Base-by-base conservation (phyloP, 176 grass and related monocot species). In the Musa beccarii region DNA sequence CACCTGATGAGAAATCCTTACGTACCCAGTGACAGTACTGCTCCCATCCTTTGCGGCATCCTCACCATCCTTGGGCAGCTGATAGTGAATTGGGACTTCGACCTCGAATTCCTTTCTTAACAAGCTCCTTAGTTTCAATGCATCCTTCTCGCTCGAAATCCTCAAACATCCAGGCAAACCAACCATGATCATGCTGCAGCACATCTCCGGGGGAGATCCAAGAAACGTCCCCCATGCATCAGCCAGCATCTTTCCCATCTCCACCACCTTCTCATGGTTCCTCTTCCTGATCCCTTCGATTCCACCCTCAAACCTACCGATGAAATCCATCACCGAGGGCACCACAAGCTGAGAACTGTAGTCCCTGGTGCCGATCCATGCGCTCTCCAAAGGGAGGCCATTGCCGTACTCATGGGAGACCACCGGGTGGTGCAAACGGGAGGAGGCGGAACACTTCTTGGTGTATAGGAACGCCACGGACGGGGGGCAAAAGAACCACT, bases 401-500 rank as follows among this genome's bases (percentile, higher is more conserved):
- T 99, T 99, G 2, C 90, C 91, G 19, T 99, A 92, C 63, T 99
- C 91, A 2, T 89, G 86, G 1, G 95, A 99, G 49, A 99, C 91
- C 11, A 99, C 95, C 24, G 95, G 95, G 52, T 99, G 95, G 77
- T 99, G 88, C 79, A 99, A 84, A 72, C 88, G 69, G 59, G 78
- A 57, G 10, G 75, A 68, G 23, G 79, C 43, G 0, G 80, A 69
- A 17, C 53, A 76, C 20, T 83, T 87, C 52, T 86, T 89, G 55
- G 86, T 87, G 74, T 99, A 85, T 57, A 99, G 69, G 71, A 99
- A 99, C 0, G 95, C 95, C 25, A 92, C 90, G 0, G 91, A 89
- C 11, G 95, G 88, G 1, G 90, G 95, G 67, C 95, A 99, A 51
- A 99, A 99, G 84, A 94, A 92, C 95, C 95, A 99, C 65, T 94